phyloP scores from a whole-genome alignment of 768 basidiomycete genomes.

The Podaxis mareebaensis region DNA sequence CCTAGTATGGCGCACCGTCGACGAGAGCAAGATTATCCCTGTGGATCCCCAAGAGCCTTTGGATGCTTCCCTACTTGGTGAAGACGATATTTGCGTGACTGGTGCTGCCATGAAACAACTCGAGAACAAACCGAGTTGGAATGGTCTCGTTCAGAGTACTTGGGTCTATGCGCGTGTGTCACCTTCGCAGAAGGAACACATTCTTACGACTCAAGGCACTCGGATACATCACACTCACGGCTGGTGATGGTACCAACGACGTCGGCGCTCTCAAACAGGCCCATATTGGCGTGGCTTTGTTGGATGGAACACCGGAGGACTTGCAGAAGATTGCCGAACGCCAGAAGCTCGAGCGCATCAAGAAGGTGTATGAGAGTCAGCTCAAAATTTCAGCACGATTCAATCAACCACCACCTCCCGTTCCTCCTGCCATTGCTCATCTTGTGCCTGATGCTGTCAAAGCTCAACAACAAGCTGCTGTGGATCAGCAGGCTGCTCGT shows the following conservation, averaged over 20 bases:
- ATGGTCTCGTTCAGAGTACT: slow-evolving; percentile 85
- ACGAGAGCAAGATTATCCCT: slow-evolving; percentile 86
- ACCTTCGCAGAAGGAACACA: slow-evolving; percentile 92
- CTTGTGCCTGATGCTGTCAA: slow-evolving; percentile 88
- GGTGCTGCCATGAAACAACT: slow-evolving; percentile 92
- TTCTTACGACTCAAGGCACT: slow-evolving; percentile 85
- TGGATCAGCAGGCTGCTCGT: slow-evolving; percentile 75
- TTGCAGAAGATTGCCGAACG: slow-evolving; percentile 93
- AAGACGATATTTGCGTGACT: slow-evolving; percentile 98
- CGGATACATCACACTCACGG: slow-evolving; percentile 95
- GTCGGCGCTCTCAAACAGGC: slow-evolving; percentile 98
- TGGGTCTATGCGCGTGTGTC: slow-evolving; percentile 99
- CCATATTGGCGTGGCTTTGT: slow-evolving; percentile 90
- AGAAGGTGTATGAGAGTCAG: slow-evolving; percentile 97
- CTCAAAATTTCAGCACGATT: slow-evolving; percentile 87
- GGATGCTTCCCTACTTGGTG: slow-evolving; percentile 72
- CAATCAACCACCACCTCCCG: slow-evolving; percentile 91
- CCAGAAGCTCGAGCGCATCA: slow-evolving; percentile 85
- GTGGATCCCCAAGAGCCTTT: slow-evolving; percentile 80
- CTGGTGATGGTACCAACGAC: slow-evolving; percentile 98
- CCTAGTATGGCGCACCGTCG: slow-evolving; percentile 91
- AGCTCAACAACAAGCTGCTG: slow-evolving; percentile 81
- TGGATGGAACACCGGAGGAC: slow-evolving; percentile 91
- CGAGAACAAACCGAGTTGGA: slow-evolving; percentile 69
- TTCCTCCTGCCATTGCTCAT: slow-evolving; percentile 85